Conservation (phyloP, 2,329 filamentous ascomycete genomes). For the Neonectria hederae region DNA sequence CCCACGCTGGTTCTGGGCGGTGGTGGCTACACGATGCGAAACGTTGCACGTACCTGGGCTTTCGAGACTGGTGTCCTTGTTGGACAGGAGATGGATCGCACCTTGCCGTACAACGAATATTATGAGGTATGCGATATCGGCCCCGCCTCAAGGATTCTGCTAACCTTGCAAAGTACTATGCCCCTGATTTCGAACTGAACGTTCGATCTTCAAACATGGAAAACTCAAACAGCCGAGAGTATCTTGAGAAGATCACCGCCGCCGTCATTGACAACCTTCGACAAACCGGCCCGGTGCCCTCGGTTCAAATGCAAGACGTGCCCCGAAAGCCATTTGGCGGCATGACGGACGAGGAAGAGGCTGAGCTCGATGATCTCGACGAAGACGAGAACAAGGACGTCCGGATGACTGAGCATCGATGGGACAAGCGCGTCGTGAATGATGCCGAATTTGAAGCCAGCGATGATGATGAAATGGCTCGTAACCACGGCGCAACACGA, state of each 20-base stretch:
- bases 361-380: slow-evolving; percentile 74
- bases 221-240: slow-evolving; percentile 86
- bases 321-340: slow-evolving; percentile 69
- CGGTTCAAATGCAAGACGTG: slow-evolving; percentile 88
- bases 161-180: slow-evolving; percentile 77
- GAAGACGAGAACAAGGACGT: slow-evolving; percentile 88
- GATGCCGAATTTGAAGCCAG: slow-evolving; percentile 87
- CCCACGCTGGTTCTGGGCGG: slow-evolving; percentile 94
- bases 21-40: slow-evolving; percentile 96
- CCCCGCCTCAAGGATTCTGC: not conserved
- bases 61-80: slow-evolving; percentile 94
- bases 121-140: slow-evolving; percentile 70
- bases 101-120: slow-evolving; percentile 96
- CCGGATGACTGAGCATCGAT: slow-evolving; percentile 81
- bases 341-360: slow-evolving; percentile 74
- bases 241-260: slow-evolving; percentile 83
- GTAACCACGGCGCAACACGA: slow-evolving; percentile 74
- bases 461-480: slow-evolving; percentile 85
- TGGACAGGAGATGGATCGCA: slow-evolving; percentile 79
- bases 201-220: slow-evolving; percentile 90
- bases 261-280: slow-evolving; percentile 86
- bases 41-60: slow-evolving; percentile 96
- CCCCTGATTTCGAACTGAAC: slow-evolving; percentile 88
- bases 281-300: slow-evolving; percentile 86
- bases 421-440: slow-evolving; percentile 80